Base-by-base conservation (phyloP, 495 filamentous ascomycete genomes). In the Lasiosphaeria ovina region DNA sequence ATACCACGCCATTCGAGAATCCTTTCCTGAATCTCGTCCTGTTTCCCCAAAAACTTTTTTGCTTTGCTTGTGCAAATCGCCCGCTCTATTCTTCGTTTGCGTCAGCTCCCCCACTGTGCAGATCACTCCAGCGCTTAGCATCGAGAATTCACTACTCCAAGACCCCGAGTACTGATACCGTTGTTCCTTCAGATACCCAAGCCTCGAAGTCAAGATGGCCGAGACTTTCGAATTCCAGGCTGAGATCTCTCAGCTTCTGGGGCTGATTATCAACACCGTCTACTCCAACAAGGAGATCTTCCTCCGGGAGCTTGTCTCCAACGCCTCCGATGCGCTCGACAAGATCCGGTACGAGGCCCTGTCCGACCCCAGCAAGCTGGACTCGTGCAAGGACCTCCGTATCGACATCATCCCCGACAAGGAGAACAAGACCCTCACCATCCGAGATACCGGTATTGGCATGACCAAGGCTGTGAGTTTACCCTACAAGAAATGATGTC, bases 251-350 rank as follows among this genome's bases (percentile, higher is more conserved):
- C 94, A 98, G 91, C 90, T 98, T 56, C 89, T 98, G 73, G 92
- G 89, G 63, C 87, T 98, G 72, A 98, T 98, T 80, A 98, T 98
- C 83, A 98, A 98, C 89, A 98, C 94, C 61, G 94, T 98, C 82
- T 98, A 98, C 87, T 97, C 93, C 65, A 98, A 98, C 86, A 98
- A 98, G 87, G 94, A 97, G 82, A 98, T 98, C 78, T 98, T 98
- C 87, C 81, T 98, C 67, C 84, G 94, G 86, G 94, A 98, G 78
- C 76, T 98, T 68, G 89, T 98, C 68, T 98, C 94, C 78, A 98
- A 98, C 82, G 86, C 87, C 71, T 97, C 93, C 67, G 94, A 98
- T 88, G 94, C 94, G 60, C 86, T 98, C 65, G 94, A 98, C 87
- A 98, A 98, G 89, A 97, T 98, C 80, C 89, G 94, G 73, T 98